Percentiles rank a stretch among this genome's conserved stretches.
phyloP scores from a whole-genome alignment of 805 yeast genomes.

The Metschnikowia gelsemii region DNA sequence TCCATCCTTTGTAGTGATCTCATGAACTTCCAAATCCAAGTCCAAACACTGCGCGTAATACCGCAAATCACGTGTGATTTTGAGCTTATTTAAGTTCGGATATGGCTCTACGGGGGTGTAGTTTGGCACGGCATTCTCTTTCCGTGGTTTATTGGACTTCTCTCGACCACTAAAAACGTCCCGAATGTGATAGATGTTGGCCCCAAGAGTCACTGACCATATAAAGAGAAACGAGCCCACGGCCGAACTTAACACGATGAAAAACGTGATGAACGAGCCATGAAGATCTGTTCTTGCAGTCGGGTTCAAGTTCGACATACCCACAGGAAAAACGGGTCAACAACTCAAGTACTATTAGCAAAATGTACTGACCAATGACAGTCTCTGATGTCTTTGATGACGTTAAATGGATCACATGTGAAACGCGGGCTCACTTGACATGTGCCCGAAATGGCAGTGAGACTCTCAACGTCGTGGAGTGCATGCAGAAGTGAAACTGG shows the following conservation, averaged over 20 bases:
- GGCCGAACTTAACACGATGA: conserved; percentile 26
- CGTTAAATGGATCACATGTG: too few species aligned
- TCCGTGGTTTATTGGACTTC: conserved; percentile 26
- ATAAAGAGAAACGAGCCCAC: conserved; percentile 33
- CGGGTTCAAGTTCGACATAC: conserved; percentile 14
- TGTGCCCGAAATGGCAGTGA: conserved; percentile 1
- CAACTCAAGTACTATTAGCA: too few species aligned
- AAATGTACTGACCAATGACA: too few species aligned
- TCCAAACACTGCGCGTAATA: conserved; percentile 68
- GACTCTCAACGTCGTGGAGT: not conserved
- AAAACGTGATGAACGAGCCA: conserved; percentile 21
- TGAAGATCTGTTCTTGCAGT: conserved; percentile 19
- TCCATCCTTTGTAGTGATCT: conserved; percentile 76
- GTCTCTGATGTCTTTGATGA: too few species aligned
- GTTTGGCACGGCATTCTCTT: conserved; percentile 21
- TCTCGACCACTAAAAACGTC: conserved; percentile 33
- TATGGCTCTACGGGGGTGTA: conserved; percentile 35
- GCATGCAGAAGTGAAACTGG: not conserved
- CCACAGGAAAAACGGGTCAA: not conserved
- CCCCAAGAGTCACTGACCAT: conserved; percentile 24
- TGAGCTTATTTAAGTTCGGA: conserved; percentile 35
- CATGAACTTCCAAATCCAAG: conserved; percentile 56
- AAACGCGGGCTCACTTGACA: too few species aligned
- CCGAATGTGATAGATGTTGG: conserved; percentile 32
- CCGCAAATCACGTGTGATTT: conserved; percentile 46